Percentiles rank a stretch among this genome's conserved stretches.
phyloP scores from a whole-genome alignment of 371 early-diverging fungal genomes.

The Haplosporangium sp. region DNA sequence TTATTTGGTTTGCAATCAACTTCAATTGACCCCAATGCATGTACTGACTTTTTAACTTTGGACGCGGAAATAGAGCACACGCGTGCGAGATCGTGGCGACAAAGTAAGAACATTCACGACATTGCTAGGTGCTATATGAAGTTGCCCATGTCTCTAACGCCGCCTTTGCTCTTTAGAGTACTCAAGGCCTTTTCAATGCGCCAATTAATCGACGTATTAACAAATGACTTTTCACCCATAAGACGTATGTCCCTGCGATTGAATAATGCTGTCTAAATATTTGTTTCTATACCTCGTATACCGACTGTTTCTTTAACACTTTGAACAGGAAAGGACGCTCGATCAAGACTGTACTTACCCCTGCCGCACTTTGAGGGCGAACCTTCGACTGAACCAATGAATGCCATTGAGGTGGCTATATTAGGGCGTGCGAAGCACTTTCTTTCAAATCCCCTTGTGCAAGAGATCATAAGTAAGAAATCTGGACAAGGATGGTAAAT shows the following conservation, averaged over 20 bases:
- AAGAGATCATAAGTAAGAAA: slow-evolving; percentile 55
- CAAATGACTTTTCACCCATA: slow-evolving; percentile 53
- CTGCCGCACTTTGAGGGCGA: slow-evolving; percentile 51
- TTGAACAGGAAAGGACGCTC: slow-evolving; percentile 34
- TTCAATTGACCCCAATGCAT: background rate
- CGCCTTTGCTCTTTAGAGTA: slow-evolving; percentile 18
- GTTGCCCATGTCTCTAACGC: background rate
- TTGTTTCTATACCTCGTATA: too few relatives aligned
- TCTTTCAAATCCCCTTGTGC: slow-evolving; percentile 50
- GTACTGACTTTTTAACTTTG: background rate
- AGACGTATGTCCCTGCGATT: slow-evolving; percentile 19
- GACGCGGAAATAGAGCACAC: slow-evolving; percentile 32
- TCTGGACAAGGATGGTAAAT: background rate
- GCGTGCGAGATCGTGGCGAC: slow-evolving; percentile 57
- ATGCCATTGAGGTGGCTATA: slow-evolving; percentile 55
- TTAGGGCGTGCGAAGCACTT: slow-evolving; percentile 55
- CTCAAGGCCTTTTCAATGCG: slow-evolving; percentile 52
- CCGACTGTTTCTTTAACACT: background rate
- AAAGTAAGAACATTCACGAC: slow-evolving; percentile 30
- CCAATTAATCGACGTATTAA: slow-evolving; percentile 51
- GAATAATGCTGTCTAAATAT: background rate
- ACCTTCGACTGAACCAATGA: slow-evolving; percentile 51
- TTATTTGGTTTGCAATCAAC: too few relatives aligned
- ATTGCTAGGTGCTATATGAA: background rate
- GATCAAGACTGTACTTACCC: slow-evolving; percentile 45